Conservation (phyloP, 345 rosid species). For the Lepidium africanum region DNA sequence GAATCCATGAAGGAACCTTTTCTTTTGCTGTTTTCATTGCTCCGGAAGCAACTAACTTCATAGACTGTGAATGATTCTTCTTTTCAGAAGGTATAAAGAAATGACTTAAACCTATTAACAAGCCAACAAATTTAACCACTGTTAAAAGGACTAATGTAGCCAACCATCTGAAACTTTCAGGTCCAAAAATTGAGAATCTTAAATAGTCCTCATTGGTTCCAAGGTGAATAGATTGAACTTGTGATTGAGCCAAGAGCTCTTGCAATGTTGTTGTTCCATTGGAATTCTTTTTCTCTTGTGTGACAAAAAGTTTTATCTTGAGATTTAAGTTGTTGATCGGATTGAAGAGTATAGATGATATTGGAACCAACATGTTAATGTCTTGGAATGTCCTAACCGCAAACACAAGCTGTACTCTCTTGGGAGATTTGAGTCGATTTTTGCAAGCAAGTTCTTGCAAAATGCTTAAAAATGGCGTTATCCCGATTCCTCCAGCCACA, state of each 20-base stretch:
- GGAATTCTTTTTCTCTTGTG: slow-evolving; percentile 41
- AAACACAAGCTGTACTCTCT: slow-evolving; percentile 49
- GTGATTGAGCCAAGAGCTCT: slow-evolving; percentile 35
- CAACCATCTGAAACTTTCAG: slow-evolving; percentile 32
- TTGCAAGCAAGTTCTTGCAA: slow-evolving; percentile 49
- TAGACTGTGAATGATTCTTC: slow-evolving; percentile 23
- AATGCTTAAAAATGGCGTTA: slow-evolving; percentile 77
- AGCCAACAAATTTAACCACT: slow-evolving; percentile 36
- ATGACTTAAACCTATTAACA: slow-evolving; percentile 46
- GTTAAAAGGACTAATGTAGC: slow-evolving; percentile 44
- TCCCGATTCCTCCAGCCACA: slow-evolving; percentile 80
- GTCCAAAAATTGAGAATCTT: slow-evolving; percentile 42
- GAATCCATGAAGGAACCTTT: slow-evolving; percentile 58
- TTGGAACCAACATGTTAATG: slow-evolving; percentile 47
- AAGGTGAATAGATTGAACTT: slow-evolving; percentile 38
- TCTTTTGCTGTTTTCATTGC: slow-evolving; percentile 38
- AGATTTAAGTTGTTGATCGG: slow-evolving; percentile 33
- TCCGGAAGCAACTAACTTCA: slow-evolving; percentile 31
- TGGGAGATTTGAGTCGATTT: slow-evolving; percentile 34
- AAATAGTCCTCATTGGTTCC: slow-evolving; percentile 25
- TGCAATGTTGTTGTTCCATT: slow-evolving; percentile 33
- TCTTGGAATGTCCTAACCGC: slow-evolving; percentile 47
- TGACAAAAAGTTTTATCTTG: slow-evolving; percentile 54
- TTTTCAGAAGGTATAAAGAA: slow-evolving; percentile 38
- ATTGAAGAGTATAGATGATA: slow-evolving; percentile 43